Evolutionary conservation across 2,329 filamentous ascomycete genomes (phyloP).

Genomic region (Lachnellula willkommii): DNA sequence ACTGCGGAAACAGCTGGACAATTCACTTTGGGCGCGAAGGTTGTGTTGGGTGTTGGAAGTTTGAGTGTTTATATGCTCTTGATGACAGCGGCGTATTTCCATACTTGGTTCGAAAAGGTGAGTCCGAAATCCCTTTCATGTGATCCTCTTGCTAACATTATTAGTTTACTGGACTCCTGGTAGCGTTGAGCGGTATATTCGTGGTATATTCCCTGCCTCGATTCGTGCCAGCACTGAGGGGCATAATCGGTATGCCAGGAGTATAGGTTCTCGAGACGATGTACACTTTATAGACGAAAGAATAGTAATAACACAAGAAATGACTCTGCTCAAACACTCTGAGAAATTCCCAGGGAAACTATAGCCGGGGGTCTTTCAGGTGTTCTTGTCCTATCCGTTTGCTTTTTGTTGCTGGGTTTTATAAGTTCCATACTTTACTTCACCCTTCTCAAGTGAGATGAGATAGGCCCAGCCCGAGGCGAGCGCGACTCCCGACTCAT

Average conservation of each 20-base stretch:
- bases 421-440: too few relatives aligned
- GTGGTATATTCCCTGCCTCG: constrained; percentile 47
- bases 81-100: constrained; percentile 98
- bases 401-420: too few relatives aligned
- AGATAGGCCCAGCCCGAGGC: too few relatives aligned
- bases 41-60: constrained; percentile 58
- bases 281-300: neutral
- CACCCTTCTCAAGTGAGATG: too few relatives aligned
- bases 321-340: neutral
- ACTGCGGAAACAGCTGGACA: constrained; percentile 12
- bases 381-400: too few relatives aligned
- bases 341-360: neutral
- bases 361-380: neutral
- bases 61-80: constrained; percentile 92
- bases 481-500: too few relatives aligned
- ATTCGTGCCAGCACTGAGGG: constrained; percentile 37
- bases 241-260: constrained; percentile 41
- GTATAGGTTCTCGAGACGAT: constrained; percentile 23
- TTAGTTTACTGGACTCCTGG: constrained; percentile 42
- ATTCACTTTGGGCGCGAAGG: constrained; percentile 46
- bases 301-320: neutral
- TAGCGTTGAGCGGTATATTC: constrained; percentile 45
- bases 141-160: constrained; percentile 4
- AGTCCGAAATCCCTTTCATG: constrained; percentile 22
- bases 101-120: constrained; percentile 98